Evolutionary conservation across 352 stramenopile species (phyloP), one percentile per base, ranked within the genome.

Genomic region (Poterioochromonas sp.): DNA sequence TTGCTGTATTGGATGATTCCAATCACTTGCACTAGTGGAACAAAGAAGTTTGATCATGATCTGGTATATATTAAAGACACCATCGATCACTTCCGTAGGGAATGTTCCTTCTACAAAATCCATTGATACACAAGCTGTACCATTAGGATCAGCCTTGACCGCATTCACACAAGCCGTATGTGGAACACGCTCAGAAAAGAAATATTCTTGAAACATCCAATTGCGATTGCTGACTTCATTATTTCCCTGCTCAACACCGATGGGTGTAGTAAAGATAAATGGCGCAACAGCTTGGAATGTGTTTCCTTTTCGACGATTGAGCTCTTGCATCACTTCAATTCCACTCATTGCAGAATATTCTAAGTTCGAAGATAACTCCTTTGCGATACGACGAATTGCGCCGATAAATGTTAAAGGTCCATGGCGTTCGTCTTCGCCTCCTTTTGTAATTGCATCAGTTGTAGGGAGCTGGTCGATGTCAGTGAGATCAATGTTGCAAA

Each of bases 141-240:
- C 76, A 65, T 43, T 41, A 18, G 63, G 63, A 29, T 54, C 62
- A 29, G 60, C 60, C 54, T 80, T 80, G 26, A 80, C 29, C 35
- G 76, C 63, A 58, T 80, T 80, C 11, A 80, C 76, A 53, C 76
- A 80, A n/a, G 63, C 76, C n/a, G 76, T 77, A 68, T 80, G 76
- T 5, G 76, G 63, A 5, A 80, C 63, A 39, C 76, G 60, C 44
- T 80, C 76, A 51, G 62, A 69, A 43, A 80, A 80, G 35, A 62
- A 65, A 1, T 26, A 62, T 43, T 80, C 76, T 26, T 65, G 12
- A 53, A 80, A 80, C 51, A 64, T 78, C 62, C 76, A 80, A 29
- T 80, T 39, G 2, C 76, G 53, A 18, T 2, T 40, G n/a, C 0
- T 0, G 3, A 71, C 62, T 39, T 63, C 8, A 0, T 74, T 3